phyloP scores from a whole-genome alignment of 148 eudicot genomes.

The Linanthus parryae region DNA sequence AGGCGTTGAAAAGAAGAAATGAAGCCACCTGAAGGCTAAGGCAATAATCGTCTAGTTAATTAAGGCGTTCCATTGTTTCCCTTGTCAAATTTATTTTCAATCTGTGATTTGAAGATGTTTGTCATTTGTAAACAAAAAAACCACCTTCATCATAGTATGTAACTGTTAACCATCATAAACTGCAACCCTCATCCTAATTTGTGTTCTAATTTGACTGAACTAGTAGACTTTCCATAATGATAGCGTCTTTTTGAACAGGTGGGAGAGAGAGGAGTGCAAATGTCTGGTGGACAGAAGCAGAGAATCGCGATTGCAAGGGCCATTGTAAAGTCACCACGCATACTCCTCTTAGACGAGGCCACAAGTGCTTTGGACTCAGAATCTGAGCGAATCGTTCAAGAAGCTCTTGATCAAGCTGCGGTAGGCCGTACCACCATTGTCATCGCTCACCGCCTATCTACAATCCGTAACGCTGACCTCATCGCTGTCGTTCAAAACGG shows the following conservation, averaged over 20 bases:
- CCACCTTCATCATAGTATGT: too few species aligned
- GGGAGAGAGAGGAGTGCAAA: conserved; percentile 97
- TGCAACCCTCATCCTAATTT: too few species aligned
- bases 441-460: conserved; percentile 94
- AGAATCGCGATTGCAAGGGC: conserved; percentile 98
- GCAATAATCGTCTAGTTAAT: too few species aligned
- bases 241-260: conserved; percentile 41
- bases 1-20: too few species aligned
- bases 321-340: conserved; percentile 90
- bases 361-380: conserved; percentile 96
- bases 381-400: conserved; percentile 96
- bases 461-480: conserved; percentile 84
- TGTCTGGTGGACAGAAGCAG: conserved; percentile 97
- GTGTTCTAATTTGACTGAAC: too few species aligned
- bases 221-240: too few species aligned
- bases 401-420: conserved; percentile 95
- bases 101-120: too few species aligned
- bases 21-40: too few species aligned
- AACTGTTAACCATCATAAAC: too few species aligned
- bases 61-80: too few species aligned
- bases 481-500: conserved; percentile 95
- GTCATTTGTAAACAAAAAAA: too few species aligned
- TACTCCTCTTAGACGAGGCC: conserved; percentile 95
- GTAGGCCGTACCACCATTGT: conserved; percentile 96
- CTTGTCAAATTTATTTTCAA: too few species aligned